These are phyloP conservation scores for Xerocomus minutiporus DNA, from an alignment of 1,284 basidiomycete genomes.

Conservation along the genomic window DNA sequence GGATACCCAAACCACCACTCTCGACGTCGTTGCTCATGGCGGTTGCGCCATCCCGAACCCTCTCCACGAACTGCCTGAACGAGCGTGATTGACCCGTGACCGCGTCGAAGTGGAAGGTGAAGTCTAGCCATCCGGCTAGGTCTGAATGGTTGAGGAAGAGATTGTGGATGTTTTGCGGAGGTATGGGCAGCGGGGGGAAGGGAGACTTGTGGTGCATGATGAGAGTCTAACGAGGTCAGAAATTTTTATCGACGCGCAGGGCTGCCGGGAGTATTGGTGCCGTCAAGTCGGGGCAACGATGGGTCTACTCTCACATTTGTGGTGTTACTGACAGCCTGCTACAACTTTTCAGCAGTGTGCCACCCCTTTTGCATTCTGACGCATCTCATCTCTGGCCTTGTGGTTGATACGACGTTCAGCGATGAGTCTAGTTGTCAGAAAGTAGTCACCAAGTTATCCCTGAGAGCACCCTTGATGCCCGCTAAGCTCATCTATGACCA, in stretches of 20 bases:
- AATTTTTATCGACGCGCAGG: slow-evolving; percentile 14
- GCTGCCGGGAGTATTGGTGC: background rate
- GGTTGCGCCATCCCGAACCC: slow-evolving; percentile 53
- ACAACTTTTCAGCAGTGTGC: no score
- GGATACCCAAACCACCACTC: slow-evolving; percentile 55
- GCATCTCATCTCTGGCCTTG: no score
- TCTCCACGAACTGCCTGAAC: slow-evolving; percentile 46
- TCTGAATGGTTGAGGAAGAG: slow-evolving; percentile 53
- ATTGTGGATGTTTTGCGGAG: slow-evolving; percentile 53
- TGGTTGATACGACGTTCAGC: no score
- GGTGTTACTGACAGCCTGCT: no score
- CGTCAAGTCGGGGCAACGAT: background rate
- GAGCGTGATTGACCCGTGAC: slow-evolving; percentile 45
- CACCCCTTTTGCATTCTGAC: no score
- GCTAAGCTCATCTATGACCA: no score
- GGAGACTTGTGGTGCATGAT: slow-evolving; percentile 39
- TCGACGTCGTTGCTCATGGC: slow-evolving; percentile 44
- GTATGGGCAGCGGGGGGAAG: slow-evolving; percentile 37
- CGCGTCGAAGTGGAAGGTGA: slow-evolving; percentile 53
- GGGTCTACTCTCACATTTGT: no score
- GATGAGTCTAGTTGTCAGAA: no score
- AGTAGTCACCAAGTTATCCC: no score
- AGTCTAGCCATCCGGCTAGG: slow-evolving; percentile 50
- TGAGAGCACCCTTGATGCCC: no score
- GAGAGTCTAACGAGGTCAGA: background rate